A percentile compares a stretch with the other conserved stretches of the same genome.
These are phyloP conservation scores for Aspergillus fructus DNA, from an alignment of 2,329 filamentous ascomycete species.

Conservation along the genomic window DNA sequence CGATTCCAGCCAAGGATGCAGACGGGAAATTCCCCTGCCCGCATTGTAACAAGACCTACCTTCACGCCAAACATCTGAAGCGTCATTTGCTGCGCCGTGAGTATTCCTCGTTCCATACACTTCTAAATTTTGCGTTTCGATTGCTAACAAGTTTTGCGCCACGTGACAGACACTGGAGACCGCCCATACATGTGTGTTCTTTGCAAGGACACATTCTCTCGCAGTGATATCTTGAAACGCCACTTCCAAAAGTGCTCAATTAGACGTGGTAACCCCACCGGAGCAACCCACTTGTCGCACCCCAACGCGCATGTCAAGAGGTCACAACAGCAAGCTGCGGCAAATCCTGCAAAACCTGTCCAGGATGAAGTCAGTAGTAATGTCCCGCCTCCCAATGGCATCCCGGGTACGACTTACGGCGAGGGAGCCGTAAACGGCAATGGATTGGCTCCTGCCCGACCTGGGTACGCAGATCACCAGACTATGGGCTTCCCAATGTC, in stretches of 20 bases:
- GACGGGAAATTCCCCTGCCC: conserved; percentile 98
- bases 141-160: conserved; percentile 26
- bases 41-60: conserved; percentile 96
- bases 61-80: conserved; percentile 96
- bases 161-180: conserved; percentile 79
- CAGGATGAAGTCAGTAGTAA: conserved; percentile 48
- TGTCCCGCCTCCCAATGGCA: conserved; percentile 44
- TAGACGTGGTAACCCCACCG: conserved; percentile 90
- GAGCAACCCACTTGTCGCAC: conserved; percentile 90
- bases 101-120: conserved; percentile 42
- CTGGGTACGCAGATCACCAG: conserved; percentile 42
- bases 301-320: conserved; percentile 87
- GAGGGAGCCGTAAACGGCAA: conserved; percentile 45
- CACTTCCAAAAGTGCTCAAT: conserved; percentile 99
- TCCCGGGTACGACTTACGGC: conserved; percentile 43
- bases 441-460: conserved; percentile 39
- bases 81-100: conserved; percentile 93
- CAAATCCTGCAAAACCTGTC: conserved; percentile 41
- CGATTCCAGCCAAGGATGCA: conserved; percentile 90
- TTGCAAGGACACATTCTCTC: conserved; percentile 96
- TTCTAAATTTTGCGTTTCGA: not conserved
- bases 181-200: conserved; percentile 97
- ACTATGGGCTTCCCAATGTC: conserved; percentile 44
- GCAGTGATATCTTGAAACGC: conserved; percentile 96
- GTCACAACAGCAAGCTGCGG: conserved; percentile 44